These are phyloP conservation scores for Cystobasidium ongulense DNA, from an alignment of 768 basidiomycete genomes.

Conservation along the genomic window DNA sequence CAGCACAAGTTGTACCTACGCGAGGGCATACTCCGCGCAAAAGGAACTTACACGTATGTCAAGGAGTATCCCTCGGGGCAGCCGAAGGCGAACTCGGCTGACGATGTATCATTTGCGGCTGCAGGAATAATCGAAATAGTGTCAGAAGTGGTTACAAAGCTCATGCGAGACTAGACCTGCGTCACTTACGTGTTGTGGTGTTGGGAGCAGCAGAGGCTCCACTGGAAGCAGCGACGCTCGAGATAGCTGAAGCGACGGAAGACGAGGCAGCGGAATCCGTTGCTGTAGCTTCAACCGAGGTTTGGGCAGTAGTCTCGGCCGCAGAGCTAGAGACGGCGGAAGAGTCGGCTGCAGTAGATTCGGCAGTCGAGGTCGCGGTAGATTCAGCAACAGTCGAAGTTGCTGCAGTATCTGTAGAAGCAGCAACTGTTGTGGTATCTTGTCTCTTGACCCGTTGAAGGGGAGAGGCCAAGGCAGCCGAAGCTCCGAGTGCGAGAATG, in stretches of 20 bases:
- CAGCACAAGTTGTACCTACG: background rate
- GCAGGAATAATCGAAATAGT: background rate
- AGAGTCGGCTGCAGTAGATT: background rate
- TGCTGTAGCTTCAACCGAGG: background rate
- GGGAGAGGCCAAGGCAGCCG: constrained; percentile 23
- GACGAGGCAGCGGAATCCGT: background rate
- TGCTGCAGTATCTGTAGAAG: background rate
- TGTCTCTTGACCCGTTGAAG: constrained; percentile 21
- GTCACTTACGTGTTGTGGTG: background rate
- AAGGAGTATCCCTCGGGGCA: constrained; percentile 17
- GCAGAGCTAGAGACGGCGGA: background rate
- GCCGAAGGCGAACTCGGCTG: constrained; percentile 1
- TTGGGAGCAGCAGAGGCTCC: background rate
- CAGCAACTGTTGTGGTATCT: background rate
- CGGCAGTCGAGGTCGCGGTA: background rate
- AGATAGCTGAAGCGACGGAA: background rate
- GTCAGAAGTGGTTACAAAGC: no score
- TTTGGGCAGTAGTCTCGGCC: background rate
- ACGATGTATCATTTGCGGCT: background rate
- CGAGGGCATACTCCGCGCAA: background rate
- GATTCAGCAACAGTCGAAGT: background rate
- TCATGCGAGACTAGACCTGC: no score
- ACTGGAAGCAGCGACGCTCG: background rate
- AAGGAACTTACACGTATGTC: constrained; percentile 8
- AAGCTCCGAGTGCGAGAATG: constrained; percentile 20